Conservation (phyloP, 306 rosid species). For the Pueraria montana region DNA sequence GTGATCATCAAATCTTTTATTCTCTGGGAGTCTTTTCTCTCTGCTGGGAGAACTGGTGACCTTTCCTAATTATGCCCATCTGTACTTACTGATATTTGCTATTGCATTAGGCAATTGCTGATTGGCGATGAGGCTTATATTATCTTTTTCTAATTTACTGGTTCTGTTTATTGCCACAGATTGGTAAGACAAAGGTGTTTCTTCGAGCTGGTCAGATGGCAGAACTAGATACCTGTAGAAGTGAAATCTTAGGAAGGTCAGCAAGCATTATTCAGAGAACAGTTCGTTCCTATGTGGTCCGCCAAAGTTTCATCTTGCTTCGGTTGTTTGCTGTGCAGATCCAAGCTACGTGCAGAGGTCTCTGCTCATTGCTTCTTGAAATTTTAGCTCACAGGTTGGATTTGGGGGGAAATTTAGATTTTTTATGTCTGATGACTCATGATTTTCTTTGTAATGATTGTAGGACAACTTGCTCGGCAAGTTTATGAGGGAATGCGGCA, state of each 20-base stretch:
- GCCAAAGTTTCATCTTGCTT: slow-evolving; percentile 62
- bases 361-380: slow-evolving; percentile 32
- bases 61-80: slow-evolving; percentile 15
- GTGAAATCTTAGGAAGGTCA: slow-evolving; percentile 81
- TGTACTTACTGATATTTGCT: slow-evolving; percentile 27
- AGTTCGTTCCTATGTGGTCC: slow-evolving; percentile 75
- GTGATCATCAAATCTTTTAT: slow-evolving; percentile 15
- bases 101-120: slow-evolving; percentile 12
- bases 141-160: slow-evolving; percentile 14
- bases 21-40: slow-evolving; percentile 16
- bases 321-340: slow-evolving; percentile 63
- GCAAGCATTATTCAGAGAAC: slow-evolving; percentile 90
- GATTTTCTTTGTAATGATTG: slow-evolving; percentile 38
- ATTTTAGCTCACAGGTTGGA: slow-evolving; percentile 35
- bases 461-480: slow-evolving; percentile 81
- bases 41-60: background rate
- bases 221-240: slow-evolving; percentile 81
- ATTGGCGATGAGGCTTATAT: slow-evolving; percentile 4
- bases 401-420: slow-evolving; percentile 12
- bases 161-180: slow-evolving; percentile 60
- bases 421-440: too few species aligned
- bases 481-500: slow-evolving; percentile 65
- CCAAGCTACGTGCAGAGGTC: slow-evolving; percentile 91
- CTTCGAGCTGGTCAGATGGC: slow-evolving; percentile 97
- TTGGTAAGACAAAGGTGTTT: slow-evolving; percentile 88